phyloP scores from a whole-genome alignment of 805 yeast species.

The Candida lessepsii region DNA sequence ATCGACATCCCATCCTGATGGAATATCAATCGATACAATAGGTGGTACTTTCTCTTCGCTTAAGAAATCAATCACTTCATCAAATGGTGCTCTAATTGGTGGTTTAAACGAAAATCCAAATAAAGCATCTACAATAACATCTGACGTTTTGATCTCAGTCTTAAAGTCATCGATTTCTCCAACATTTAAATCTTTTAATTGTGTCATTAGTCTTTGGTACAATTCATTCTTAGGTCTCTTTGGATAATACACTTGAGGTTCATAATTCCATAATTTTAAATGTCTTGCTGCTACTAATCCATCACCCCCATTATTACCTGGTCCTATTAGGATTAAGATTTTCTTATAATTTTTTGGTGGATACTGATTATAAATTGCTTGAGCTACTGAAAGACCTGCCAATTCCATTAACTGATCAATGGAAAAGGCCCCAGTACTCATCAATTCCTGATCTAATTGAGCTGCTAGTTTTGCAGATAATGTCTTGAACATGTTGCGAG shows the following conservation, averaged over 20 bases:
- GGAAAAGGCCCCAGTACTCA: constrained; percentile 81
- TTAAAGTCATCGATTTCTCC: constrained; percentile 48
- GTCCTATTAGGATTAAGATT: constrained; percentile 81
- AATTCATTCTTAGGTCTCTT: constrained; percentile 55
- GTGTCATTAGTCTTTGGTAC: constrained; percentile 60
- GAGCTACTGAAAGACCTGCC: constrained; percentile 94
- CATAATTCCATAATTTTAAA: constrained; percentile 64
- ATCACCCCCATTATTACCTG: constrained; percentile 97
- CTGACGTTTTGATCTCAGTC: constrained; percentile 31
- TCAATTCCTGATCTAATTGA: constrained; percentile 76
- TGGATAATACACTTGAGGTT: constrained; percentile 79
- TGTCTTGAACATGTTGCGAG: constrained; percentile 22
- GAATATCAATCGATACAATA: constrained; percentile 82
- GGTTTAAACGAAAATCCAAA: constrained; percentile 95
- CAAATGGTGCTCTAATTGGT: constrained; percentile 80
- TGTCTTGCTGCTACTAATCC: constrained; percentile 96
- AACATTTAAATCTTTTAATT: constrained; percentile 64
- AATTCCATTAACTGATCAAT: constrained; percentile 92
- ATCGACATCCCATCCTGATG: constrained; percentile 98
- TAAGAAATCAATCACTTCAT: constrained; percentile 32
- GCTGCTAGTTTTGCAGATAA: constrained; percentile 59
- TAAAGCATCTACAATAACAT: constrained; percentile 64
- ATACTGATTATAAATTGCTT: constrained; percentile 67
- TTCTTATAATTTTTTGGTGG: constrained; percentile 48
- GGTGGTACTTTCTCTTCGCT: constrained; percentile 47